A percentile compares a stretch with the other conserved stretches of the same genome.
Evolutionary conservation across 1,139 yeast genomes (phyloP).

Genomic region (Tardiomyces depauwii): DNA sequence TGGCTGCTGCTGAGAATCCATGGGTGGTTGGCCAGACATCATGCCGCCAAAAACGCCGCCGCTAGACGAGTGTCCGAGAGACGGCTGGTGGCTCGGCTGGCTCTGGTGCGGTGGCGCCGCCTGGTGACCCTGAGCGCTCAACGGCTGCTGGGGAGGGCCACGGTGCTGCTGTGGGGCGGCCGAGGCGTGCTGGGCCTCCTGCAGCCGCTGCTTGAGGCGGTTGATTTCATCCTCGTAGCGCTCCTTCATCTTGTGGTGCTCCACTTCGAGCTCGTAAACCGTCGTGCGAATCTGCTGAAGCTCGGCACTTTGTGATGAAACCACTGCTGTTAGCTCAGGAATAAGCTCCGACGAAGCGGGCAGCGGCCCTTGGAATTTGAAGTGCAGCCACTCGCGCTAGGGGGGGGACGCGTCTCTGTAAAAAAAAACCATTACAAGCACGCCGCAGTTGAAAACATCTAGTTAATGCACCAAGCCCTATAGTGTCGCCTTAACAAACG

Average conservation of each 20-base stretch:
- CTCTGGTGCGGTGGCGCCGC: constrained; percentile 17
- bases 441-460: too few relatives aligned
- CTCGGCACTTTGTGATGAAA: constrained; percentile 86
- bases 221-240: constrained; percentile 90
- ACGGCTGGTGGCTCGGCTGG: constrained; percentile 11
- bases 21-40: constrained; percentile 13
- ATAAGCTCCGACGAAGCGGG: too few relatives aligned
- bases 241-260: constrained; percentile 90
- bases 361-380: too few relatives aligned
- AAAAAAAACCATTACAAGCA: too few relatives aligned
- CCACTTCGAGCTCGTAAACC: constrained; percentile 86
- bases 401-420: too few relatives aligned
- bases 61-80: constrained; percentile 16
- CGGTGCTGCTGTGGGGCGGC: constrained; percentile 7
- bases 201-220: constrained; percentile 49
- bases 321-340: constrained; percentile 11
- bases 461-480: too few relatives aligned
- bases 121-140: constrained; percentile 9
- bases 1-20: constrained; percentile 16
- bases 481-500: too few relatives aligned
- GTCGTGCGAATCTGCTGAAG: constrained; percentile 92
- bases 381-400: too few relatives aligned
- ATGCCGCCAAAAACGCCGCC: constrained; percentile 16
- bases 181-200: constrained; percentile 3
- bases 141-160: constrained; percentile 6